A percentile compares a stretch with the other conserved stretches of the same genome.
These are phyloP conservation scores for Suhomyces vadensis DNA, from an alignment of 805 yeast genomes.

Conservation along the genomic window DNA sequence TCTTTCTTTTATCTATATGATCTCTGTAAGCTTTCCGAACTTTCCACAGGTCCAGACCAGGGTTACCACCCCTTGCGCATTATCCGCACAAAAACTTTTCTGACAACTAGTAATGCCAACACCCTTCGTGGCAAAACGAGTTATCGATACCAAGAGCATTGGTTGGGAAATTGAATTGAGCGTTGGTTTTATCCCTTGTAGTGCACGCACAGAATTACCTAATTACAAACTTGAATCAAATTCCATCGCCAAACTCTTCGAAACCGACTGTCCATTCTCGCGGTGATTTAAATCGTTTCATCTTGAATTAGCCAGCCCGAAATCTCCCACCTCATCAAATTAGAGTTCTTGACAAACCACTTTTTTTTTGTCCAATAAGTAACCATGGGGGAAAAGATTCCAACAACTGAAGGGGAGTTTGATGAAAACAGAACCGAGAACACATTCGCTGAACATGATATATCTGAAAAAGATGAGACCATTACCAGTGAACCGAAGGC, in stretches of 20 bases:
- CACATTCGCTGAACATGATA: background rate
- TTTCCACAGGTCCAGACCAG: too few relatives aligned
- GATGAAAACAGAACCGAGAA: background rate
- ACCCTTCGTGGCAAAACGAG: too few relatives aligned
- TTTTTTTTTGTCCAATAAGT: too few relatives aligned
- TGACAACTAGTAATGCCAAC: too few relatives aligned
- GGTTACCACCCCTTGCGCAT: too few relatives aligned
- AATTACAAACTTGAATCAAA: background rate
- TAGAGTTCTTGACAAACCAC: background rate
- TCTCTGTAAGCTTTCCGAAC: too few relatives aligned
- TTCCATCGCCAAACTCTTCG: background rate
- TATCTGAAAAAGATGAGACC: slow-evolving; percentile 1
- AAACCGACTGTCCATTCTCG: background rate
- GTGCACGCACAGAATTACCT: slow-evolving; percentile 1
- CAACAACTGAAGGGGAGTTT: background rate
- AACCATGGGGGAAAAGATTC: background rate
- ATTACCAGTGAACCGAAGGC: slow-evolving; percentile 8
- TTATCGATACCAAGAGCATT: background rate
- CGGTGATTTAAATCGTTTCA: background rate
- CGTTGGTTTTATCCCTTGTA: slow-evolving; percentile 1
- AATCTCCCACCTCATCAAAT: background rate
- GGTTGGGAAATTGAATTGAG: background rate
- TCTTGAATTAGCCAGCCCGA: background rate
- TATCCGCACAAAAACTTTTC: too few relatives aligned
- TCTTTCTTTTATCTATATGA: too few relatives aligned